These are phyloP conservation scores for Lactarius pseudohatsudake DNA, from an alignment of 768 basidiomycete species.

Conservation along the genomic window DNA sequence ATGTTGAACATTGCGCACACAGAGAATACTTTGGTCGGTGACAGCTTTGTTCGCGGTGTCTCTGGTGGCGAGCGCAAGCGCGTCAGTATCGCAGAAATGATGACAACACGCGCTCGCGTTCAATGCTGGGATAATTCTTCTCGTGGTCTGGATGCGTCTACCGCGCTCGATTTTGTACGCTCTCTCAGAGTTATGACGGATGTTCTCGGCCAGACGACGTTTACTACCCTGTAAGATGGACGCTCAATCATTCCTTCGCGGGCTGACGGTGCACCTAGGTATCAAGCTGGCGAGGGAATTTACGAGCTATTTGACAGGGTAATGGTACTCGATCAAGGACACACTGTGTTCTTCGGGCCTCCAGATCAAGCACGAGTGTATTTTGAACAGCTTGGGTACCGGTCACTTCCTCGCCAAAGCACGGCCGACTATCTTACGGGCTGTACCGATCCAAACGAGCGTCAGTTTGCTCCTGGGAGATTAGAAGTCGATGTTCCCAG, in stretches of 20 bases:
- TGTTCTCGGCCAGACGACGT: constrained; percentile 73
- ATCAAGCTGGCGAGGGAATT: constrained; percentile 76
- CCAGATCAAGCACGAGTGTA: constrained; percentile 72
- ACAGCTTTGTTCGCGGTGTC: constrained; percentile 83
- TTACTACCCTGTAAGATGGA: constrained; percentile 64
- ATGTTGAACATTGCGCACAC: constrained; percentile 90
- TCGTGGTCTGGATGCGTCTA: constrained; percentile 80
- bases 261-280: constrained; percentile 32
- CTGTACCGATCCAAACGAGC: constrained; percentile 83
- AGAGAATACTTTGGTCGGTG: constrained; percentile 74
- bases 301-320: constrained; percentile 88
- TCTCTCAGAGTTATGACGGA: constrained; percentile 84
- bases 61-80: constrained; percentile 85
- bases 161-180: constrained; percentile 83
- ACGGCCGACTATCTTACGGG: constrained; percentile 89
- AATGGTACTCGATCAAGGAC: constrained; percentile 77
- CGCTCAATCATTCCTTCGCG: constrained; percentile 33
- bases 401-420: constrained; percentile 77
- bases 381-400: constrained; percentile 75
- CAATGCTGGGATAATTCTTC: constrained; percentile 88
- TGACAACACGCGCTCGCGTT: constrained; percentile 78
- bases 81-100: constrained; percentile 85
- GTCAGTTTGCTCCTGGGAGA: constrained; percentile 67
- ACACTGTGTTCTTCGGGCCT: constrained; percentile 80
- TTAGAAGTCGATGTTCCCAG: constrained; percentile 60